Conservation (phyloP, 139 green algal genomes). For the Bryopsis sp. region DNA sequence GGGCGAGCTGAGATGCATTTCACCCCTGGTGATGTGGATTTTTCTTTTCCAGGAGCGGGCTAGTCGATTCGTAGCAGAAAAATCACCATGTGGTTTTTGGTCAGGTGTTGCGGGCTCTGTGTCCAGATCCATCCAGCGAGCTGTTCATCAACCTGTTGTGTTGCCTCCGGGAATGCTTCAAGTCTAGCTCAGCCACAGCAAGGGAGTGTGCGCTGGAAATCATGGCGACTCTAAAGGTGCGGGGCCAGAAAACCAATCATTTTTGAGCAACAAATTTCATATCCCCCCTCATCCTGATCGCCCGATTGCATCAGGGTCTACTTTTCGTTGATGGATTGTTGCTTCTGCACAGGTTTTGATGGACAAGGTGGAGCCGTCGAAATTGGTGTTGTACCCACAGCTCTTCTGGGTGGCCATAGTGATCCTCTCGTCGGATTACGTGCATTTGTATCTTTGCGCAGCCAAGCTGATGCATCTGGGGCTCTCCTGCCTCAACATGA, state of each 20-base stretch:
- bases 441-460: slow-evolving; percentile 57
- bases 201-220: slow-evolving; percentile 31
- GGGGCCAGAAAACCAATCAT: background rate
- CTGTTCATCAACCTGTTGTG: slow-evolving; percentile 57
- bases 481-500: slow-evolving; percentile 46
- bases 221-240: slow-evolving; percentile 33
- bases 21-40: too few relatives aligned
- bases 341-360: slow-evolving; percentile 2
- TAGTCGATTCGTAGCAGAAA: background rate
- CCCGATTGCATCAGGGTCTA: background rate
- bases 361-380: slow-evolving; percentile 1
- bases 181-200: slow-evolving; percentile 16
- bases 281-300: background rate
- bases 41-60: background rate
- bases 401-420: slow-evolving; percentile 63
- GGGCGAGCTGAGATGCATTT: too few relatives aligned
- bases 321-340: background rate
- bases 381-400: slow-evolving; percentile 34
- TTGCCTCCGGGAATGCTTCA: slow-evolving; percentile 67
- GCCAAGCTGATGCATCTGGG: slow-evolving; percentile 49
- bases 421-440: slow-evolving; percentile 56
- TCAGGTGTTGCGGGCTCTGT: slow-evolving; percentile 60
- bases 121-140: slow-evolving; percentile 46
- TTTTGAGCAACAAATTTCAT: background rate
- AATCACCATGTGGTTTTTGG: background rate